These are phyloP conservation scores for Jamesozyma spencerorum DNA, from an alignment of 805 yeast species.

Conservation along the genomic window DNA sequence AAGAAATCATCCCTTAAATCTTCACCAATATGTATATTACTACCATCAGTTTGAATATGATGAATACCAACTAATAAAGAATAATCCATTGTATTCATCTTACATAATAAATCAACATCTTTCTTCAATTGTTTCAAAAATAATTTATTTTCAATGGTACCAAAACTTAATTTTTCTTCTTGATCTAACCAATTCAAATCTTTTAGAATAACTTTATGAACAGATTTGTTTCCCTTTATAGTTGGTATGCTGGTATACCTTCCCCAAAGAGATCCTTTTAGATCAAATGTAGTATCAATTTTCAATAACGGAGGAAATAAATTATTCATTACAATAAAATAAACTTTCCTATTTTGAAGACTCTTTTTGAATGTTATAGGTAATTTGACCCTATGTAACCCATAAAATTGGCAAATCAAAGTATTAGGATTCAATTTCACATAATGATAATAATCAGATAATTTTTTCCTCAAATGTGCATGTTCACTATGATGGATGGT, in stretches of 20 bases:
- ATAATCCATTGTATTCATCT: slow-evolving; percentile 88
- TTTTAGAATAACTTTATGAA: slow-evolving; percentile 47
- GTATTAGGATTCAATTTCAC: slow-evolving; percentile 82
- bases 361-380: slow-evolving; percentile 43
- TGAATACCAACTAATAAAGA: slow-evolving; percentile 82
- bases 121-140: slow-evolving; percentile 60
- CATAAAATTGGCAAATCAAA: slow-evolving; percentile 88
- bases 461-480: slow-evolving; percentile 61
- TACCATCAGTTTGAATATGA: slow-evolving; percentile 49
- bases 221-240: slow-evolving; percentile 19
- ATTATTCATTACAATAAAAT: slow-evolving; percentile 94
- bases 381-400: slow-evolving; percentile 86
- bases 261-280: slow-evolving; percentile 89
- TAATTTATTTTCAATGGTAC: slow-evolving; percentile 11
- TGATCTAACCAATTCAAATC: slow-evolving; percentile 82
- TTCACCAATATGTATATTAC: slow-evolving; percentile 18
- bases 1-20: slow-evolving; percentile 5
- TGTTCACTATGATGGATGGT: slow-evolving; percentile 94
- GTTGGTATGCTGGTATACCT: slow-evolving; percentile 41
- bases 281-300: slow-evolving; percentile 75
- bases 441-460: slow-evolving; percentile 71
- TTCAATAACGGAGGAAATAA: slow-evolving; percentile 89
- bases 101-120: slow-evolving; percentile 65
- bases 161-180: slow-evolving; percentile 40
- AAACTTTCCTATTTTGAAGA: slow-evolving; percentile 57